phyloP scores from a whole-genome alignment of 805 yeast species.

The Sporopachydermia quercuum region DNA sequence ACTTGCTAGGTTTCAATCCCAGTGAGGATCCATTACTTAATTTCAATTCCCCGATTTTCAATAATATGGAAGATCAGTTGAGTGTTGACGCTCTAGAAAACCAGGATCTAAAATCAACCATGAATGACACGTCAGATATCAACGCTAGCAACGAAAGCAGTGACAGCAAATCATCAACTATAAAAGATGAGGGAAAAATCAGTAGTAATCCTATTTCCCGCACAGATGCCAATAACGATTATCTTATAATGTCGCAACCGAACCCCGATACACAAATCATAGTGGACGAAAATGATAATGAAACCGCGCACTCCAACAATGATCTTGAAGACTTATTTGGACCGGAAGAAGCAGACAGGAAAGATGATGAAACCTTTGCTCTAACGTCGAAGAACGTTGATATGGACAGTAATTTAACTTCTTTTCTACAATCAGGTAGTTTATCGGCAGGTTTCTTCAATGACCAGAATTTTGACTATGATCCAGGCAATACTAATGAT shows the following conservation, averaged over 20 bases:
- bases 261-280: too few relatives aligned
- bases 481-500: neutral
- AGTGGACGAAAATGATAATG: too few relatives aligned
- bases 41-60: neutral
- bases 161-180: neutral
- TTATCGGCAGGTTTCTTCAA: neutral
- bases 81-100: too few relatives aligned
- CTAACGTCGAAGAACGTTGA: neutral
- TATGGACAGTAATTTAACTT: neutral
- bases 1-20: neutral
- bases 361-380: slow-evolving; percentile 1
- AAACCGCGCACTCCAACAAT: neutral
- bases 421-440: neutral
- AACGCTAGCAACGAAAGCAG: too few relatives aligned
- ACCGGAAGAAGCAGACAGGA: neutral
- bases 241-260: too few relatives aligned
- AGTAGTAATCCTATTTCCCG: neutral
- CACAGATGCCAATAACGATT: too few relatives aligned
- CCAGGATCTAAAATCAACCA: too few relatives aligned
- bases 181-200: neutral
- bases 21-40: neutral
- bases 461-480: neutral
- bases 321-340: neutral
- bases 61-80: neutral
- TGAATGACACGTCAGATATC: too few relatives aligned